Base-by-base conservation (phyloP, 2,329 filamentous ascomycete species). In the Talaromyces sp. region DNA sequence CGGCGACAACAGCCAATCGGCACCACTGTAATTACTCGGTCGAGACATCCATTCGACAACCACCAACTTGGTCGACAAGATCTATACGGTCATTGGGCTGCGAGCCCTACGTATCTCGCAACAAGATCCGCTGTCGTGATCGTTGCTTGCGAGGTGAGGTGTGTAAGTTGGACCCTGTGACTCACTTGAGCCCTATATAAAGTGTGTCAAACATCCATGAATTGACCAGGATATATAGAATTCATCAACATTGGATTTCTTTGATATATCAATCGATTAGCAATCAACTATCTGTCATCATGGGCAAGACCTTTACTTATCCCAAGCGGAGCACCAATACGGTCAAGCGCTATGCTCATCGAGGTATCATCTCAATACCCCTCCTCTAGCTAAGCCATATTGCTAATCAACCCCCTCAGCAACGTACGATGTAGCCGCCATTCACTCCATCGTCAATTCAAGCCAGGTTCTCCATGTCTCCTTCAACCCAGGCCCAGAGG, bases 381-480 rank as follows among this genome's bases (percentile, higher is more conserved):
- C 18, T 28, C 16, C 1, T 23, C 30, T 7, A 40, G 28, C 16
- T 18, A 12, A 31, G 18, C 3, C 18, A 12, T 3, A 16, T 51
- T 28, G 16, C 42, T 56, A 34, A 62, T 33, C 51, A 36, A 5
- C n/a, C 5, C 61, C 62, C 55, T 27, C 57, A 92, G 89, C 85
- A 56, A 83, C 82, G 57, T 96, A 96, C 72, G 86, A 91, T 61
- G 82, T 89, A 57, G 80, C 85, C 55, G 85, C 87, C 7, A 91
- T 96, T 70, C 90, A 96, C 73, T 73, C 76, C 62, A 89, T 96
- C 69, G 80, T 96, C 75, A 92, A 94, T 76, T 81, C 81, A 23
- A 84, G 85, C n/a, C 86, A 85, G 42, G 83, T 96, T 56, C 82
- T 95, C 16, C 88, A 96, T 76, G 87, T 96, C 68, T 92, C 91